Conservation (phyloP, 805 yeast genomes). For the Phaffomyces thermotolerans region DNA sequence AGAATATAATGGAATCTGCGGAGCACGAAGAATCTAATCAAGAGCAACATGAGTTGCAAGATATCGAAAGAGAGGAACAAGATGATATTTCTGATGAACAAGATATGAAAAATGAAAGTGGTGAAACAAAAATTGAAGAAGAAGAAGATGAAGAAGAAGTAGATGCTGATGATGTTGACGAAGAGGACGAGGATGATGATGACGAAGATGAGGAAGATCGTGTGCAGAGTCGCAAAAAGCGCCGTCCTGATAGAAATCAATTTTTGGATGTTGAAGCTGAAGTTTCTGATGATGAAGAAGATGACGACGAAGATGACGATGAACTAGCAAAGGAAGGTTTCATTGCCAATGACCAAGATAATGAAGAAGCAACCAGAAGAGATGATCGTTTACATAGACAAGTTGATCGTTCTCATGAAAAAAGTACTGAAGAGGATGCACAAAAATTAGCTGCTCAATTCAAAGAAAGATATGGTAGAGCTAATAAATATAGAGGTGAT, state of each 20-base stretch:
- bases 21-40: slow-evolving; percentile 20
- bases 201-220: slow-evolving; percentile 44
- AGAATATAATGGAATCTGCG: slow-evolving; percentile 14
- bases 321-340: slow-evolving; percentile 79
- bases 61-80: slow-evolving; percentile 17
- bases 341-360: slow-evolving; percentile 67
- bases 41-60: slow-evolving; percentile 20
- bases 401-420: slow-evolving; percentile 80
- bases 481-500: slow-evolving; percentile 76
- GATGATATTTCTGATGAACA: slow-evolving; percentile 17
- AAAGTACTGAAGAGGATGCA: slow-evolving; percentile 89
- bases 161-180: slow-evolving; percentile 28
- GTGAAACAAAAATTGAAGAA: slow-evolving; percentile 10
- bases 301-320: slow-evolving; percentile 92
- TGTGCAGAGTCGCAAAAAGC: slow-evolving; percentile 38
- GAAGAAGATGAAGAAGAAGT: slow-evolving; percentile 21
- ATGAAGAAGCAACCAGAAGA: slow-evolving; percentile 37
- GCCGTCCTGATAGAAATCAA: slow-evolving; percentile 57
- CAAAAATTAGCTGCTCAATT: slow-evolving; percentile 87
- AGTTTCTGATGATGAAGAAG: slow-evolving; percentile 96
- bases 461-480: slow-evolving; percentile 86
- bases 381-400: slow-evolving; percentile 87
- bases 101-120: slow-evolving; percentile 4
- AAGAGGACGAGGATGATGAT: slow-evolving; percentile 33
- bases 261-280: slow-evolving; percentile 96